phyloP scores from a whole-genome alignment of 768 basidiomycete species.

The Lentinula edodes region DNA sequence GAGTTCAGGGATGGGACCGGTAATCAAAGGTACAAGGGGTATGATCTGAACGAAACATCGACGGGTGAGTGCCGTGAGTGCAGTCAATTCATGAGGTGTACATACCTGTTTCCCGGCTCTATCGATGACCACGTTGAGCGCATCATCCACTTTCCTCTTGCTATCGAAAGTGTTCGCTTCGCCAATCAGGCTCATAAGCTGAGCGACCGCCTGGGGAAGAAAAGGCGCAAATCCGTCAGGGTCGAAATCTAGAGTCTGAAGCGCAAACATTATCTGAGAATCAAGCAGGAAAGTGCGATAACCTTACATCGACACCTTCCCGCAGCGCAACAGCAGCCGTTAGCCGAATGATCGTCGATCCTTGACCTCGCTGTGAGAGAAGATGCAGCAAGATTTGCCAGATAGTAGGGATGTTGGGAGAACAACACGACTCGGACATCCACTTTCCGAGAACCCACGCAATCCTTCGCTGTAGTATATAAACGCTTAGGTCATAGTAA shows the following conservation, averaged over 20 bases:
- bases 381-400: conserved; percentile 84
- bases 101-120: conserved; percentile 37
- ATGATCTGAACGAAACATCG: conserved; percentile 43
- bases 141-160: conserved; percentile 66
- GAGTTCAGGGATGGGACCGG: conserved; percentile 59
- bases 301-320: conserved; percentile 80
- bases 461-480: conserved; percentile 90
- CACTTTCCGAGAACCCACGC: conserved; percentile 94
- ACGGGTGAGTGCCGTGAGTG: background rate
- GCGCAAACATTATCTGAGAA: background rate
- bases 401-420: conserved; percentile 54
- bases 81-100: background rate
- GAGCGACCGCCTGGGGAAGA: conserved; percentile 52
- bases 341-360: conserved; percentile 78
- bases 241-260: conserved; percentile 62
- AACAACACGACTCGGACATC: conserved; percentile 63
- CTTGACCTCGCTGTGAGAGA: conserved; percentile 58
- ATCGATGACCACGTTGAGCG: conserved; percentile 67
- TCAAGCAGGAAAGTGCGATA: conserved; percentile 4
- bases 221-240: conserved; percentile 62
- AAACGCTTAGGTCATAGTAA: conserved; percentile 48
- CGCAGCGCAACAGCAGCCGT: conserved; percentile 76
- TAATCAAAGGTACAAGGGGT: conserved; percentile 58
- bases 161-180: conserved; percentile 75
- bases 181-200: conserved; percentile 62